A percentile compares a stretch with the other conserved stretches of the same genome.
phyloP scores from a whole-genome alignment of 1,139 yeast species.

The Nakaseomyces bracarensis region DNA sequence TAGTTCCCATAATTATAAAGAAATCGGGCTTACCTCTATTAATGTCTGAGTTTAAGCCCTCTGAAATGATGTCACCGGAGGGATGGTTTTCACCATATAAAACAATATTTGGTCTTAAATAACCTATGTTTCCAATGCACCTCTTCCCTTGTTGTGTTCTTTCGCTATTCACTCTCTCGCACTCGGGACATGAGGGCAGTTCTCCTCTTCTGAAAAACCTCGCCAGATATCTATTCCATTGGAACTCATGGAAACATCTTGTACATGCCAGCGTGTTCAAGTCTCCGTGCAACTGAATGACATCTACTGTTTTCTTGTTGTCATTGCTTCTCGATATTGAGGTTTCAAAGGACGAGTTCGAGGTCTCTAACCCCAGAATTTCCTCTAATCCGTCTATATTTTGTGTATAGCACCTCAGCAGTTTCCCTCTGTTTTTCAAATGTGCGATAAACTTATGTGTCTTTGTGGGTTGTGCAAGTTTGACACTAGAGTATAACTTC shows the following conservation, averaged over 20 bases:
- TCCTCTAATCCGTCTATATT: constrained; percentile 46
- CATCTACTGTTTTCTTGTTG: constrained; percentile 51
- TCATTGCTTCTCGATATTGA: constrained; percentile 3
- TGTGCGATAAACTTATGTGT: constrained; percentile 71
- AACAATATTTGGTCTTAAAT: constrained; percentile 72
- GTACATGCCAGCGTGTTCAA: constrained; percentile 68
- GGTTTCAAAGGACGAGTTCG: constrained; percentile 17
- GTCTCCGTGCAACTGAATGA: constrained; percentile 87
- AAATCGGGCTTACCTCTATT: constrained; percentile 61
- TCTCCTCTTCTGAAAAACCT: constrained; percentile 35
- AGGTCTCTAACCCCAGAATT: constrained; percentile 29
- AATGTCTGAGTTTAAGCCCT: constrained; percentile 58
- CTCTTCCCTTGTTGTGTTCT: constrained; percentile 57
- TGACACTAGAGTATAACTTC: constrained; percentile 52
- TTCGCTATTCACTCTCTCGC: constrained; percentile 39
- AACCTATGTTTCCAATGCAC: constrained; percentile 66
- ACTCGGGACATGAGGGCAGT: constrained; percentile 47
- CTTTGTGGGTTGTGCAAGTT: constrained; percentile 66
- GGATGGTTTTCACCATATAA: constrained; percentile 85
- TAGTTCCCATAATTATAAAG: constrained; percentile 76
- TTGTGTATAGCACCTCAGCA: constrained; percentile 77
- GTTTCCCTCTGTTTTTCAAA: constrained; percentile 55
- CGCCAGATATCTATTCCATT: constrained; percentile 53
- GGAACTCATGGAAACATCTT: constrained; percentile 48
- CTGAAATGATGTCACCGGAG: constrained; percentile 68